Percentiles rank a stretch among this genome's conserved stretches.
Conservation (phyloP, 2,329 filamentous ascomycete genomes). For the Colletotrichum magnum region DNA sequence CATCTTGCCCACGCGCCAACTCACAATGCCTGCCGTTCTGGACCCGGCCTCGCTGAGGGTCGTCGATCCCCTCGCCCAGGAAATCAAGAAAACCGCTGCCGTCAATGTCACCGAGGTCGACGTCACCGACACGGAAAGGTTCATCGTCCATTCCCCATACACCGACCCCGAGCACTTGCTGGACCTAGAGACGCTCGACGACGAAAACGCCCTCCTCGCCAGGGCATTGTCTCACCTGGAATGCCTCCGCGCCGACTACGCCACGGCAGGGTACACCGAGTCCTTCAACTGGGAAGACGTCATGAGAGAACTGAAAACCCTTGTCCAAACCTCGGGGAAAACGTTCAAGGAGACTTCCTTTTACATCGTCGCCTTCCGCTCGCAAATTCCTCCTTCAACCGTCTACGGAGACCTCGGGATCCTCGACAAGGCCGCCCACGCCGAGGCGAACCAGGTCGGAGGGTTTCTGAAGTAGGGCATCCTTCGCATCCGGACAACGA, state of each 20-base stretch:
- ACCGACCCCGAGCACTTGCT: constrained; percentile 78
- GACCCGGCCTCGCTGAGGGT: constrained; percentile 29
- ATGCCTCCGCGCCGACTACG: constrained; percentile 78
- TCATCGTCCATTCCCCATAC: constrained; percentile 83
- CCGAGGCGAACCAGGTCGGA: constrained; percentile 83
- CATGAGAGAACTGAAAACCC: constrained; percentile 68
- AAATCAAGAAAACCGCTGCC: constrained; percentile 27
- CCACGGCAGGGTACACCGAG: constrained; percentile 78
- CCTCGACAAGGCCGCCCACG: constrained; percentile 84
- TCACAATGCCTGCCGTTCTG: constrained; percentile 25
- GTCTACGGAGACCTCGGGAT: constrained; percentile 77
- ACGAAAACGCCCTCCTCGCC: constrained; percentile 78
- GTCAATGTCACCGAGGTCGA: constrained; percentile 33
- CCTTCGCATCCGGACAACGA: constrained; percentile 13
- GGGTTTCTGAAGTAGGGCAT: constrained; percentile 78
- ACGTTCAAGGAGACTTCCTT: constrained; percentile 77
- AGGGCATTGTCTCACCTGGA: constrained; percentile 77
- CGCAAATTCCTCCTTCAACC: constrained; percentile 72
- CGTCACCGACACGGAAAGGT: constrained; percentile 44
- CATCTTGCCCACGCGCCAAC: neutral
- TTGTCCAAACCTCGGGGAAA: constrained; percentile 62
- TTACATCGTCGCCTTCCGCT: constrained; percentile 89
- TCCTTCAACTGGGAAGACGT: constrained; percentile 84
- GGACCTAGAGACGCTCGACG: constrained; percentile 76
- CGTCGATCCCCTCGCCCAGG: constrained; percentile 24